phyloP scores from a whole-genome alignment of 148 eudicot species.

The Camellia granthamiana region DNA sequence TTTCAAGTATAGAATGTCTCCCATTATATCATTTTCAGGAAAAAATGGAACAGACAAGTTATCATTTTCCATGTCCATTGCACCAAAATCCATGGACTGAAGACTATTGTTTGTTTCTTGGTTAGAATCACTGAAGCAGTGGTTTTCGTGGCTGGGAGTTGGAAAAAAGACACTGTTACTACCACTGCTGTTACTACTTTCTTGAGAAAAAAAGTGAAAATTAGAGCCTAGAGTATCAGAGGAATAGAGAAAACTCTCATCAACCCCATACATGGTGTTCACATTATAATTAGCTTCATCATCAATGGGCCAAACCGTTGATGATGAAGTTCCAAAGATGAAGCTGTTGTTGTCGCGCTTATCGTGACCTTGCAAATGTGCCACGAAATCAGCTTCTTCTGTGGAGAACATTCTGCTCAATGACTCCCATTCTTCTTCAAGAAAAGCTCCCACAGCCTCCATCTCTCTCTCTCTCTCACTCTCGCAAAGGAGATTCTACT shows the following conservation, averaged over 20 bases:
- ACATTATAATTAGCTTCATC: constrained; percentile 13
- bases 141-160: constrained; percentile 6
- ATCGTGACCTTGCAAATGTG: constrained; percentile 21
- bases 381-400: constrained; percentile 34
- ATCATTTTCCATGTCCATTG: constrained; percentile 14
- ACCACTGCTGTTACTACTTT: constrained; percentile 29
- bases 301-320: constrained; percentile 20
- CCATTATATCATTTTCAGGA: constrained; percentile 12
- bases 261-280: constrained; percentile 1
- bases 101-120: neutral
- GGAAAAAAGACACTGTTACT: constrained; percentile 20
- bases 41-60: constrained; percentile 13
- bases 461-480: neutral
- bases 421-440: constrained; percentile 54
- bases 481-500: neutral
- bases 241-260: constrained; percentile 9
- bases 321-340: constrained; percentile 10
- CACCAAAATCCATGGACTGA: constrained; percentile 23
- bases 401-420: constrained; percentile 41
- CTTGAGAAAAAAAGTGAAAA: constrained; percentile 26
- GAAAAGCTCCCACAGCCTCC: constrained; percentile 39
- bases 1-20: constrained; percentile 15
- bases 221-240: constrained; percentile 12
- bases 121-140: constrained; percentile 9
- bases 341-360: constrained; percentile 11